These are phyloP conservation scores for Tirmania nivea DNA, from an alignment of 495 filamentous ascomycete genomes.

Conservation along the genomic window DNA sequence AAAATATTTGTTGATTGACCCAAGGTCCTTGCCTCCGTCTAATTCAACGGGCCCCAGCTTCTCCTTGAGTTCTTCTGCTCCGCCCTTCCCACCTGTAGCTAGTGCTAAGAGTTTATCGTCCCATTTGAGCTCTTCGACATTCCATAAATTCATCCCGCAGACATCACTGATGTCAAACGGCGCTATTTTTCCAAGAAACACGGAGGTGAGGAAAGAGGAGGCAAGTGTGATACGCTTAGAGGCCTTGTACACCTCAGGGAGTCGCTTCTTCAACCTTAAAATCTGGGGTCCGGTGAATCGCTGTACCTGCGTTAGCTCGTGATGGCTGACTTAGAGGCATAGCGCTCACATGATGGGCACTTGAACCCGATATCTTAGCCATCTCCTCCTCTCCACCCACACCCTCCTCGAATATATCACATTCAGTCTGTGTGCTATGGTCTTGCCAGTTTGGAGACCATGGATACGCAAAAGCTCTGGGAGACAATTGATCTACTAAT, in stretches of 20 bases:
- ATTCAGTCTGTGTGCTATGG: constrained; percentile 75
- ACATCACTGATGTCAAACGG: constrained; percentile 88
- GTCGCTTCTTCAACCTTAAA: constrained; percentile 55
- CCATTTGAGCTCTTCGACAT: constrained; percentile 54
- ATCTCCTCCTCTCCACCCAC: constrained; percentile 44
- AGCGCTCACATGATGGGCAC: constrained; percentile 66
- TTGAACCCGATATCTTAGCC: constrained; percentile 64
- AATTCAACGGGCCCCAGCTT: constrained; percentile 64
- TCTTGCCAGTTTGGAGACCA: constrained; percentile 97
- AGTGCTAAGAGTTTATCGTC: constrained; percentile 51
- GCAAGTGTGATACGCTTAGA: constrained; percentile 80
- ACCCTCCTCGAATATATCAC: constrained; percentile 59
- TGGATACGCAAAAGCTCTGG: constrained; percentile 49
- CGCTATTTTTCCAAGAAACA: constrained; percentile 69
- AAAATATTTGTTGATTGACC: constrained; percentile 54
- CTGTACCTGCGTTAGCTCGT: constrained; percentile 27
- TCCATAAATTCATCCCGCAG: constrained; percentile 93
- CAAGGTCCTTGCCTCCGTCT: constrained; percentile 62
- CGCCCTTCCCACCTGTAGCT: constrained; percentile 40
- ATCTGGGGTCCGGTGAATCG: constrained; percentile 98
- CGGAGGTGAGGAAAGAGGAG: constrained; percentile 80
- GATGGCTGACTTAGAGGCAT: background rate
- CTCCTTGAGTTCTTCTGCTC: constrained; percentile 41
- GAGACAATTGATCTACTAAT: constrained; percentile 44
- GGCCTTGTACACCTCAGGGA: constrained; percentile 56